phyloP scores from a whole-genome alignment of 345 rosid species.

The Aquilaria yunnanensis region DNA sequence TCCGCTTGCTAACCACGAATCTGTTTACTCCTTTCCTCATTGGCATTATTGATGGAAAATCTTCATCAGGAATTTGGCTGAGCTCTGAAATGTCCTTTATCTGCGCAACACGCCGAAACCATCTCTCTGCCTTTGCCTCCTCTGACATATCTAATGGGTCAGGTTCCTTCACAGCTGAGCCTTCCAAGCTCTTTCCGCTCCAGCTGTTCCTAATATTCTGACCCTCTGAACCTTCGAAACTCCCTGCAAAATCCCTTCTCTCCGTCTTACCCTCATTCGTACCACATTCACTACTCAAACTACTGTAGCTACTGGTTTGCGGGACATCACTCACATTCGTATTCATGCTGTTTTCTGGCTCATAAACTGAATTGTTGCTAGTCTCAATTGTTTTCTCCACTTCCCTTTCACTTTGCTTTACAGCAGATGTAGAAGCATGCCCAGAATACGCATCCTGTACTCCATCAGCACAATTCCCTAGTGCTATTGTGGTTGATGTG shows the following conservation, averaged over 20 bases:
- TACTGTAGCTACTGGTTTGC: constrained; percentile 8
- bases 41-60: constrained; percentile 97
- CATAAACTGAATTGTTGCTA: constrained; percentile 9
- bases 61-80: constrained; percentile 97
- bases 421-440: constrained; percentile 3
- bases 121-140: constrained; percentile 98
- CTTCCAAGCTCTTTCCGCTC: constrained; percentile 81
- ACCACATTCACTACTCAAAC: constrained; percentile 10
- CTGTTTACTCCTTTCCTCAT: constrained; percentile 98
- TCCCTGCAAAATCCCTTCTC: constrained; percentile 4
- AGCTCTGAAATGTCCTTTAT: constrained; percentile 94
- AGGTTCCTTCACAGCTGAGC: constrained; percentile 78
- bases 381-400: constrained; percentile 11
- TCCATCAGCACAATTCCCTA: constrained; percentile 21
- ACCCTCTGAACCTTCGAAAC: constrained; percentile 22
- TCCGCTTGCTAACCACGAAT: constrained; percentile 95
- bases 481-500: constrained; percentile 19
- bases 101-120: constrained; percentile 89
- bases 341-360: constrained; percentile 9
- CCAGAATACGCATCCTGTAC: constrained; percentile 5
- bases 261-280: constrained; percentile 10
- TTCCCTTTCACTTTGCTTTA: constrained; percentile 20
- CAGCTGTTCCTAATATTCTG: constrained; percentile 27
- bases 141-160: constrained; percentile 96
- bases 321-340: constrained; percentile 18